Base-by-base conservation (phyloP, 2,329 filamentous ascomycete species). In the Ceratocystis alfenasii region DNA sequence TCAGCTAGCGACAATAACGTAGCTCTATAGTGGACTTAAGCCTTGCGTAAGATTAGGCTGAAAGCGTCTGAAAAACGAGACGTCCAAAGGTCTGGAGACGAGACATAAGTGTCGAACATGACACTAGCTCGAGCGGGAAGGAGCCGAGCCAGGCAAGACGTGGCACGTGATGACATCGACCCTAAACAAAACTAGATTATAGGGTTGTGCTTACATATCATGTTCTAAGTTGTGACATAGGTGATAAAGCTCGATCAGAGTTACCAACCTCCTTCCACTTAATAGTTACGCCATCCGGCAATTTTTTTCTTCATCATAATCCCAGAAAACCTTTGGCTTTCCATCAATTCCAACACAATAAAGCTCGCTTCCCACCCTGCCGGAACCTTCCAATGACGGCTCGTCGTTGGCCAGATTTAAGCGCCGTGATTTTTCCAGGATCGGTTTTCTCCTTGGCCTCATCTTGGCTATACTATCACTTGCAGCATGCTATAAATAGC, bases 371-470 rank as follows among this genome's bases (percentile, higher is more conserved):
- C 53, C 28, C 17, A 28, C n/a, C 53, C 12, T 17, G 6, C 53
- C 28, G 53, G 22, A 7, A 17, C 12, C 20, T 57, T 57, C 22
- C 12, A 57, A 30, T 17, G 22, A 30, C 25, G 20, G 53, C 7
- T 30, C 30, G 53, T 57, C 53, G 53, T 57, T 57, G 53, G 53
- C 53, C 7, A 33, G 53, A 30, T 57, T 57, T 57, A 57, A 57
- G 53, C 53, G 53, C 53, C 53, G 25, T 57, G 30, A 3, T 30
- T 41, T 30, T 57, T 17, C 28, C 25, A 57, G 53, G 53, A 57
- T 57, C 17, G 10, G 28, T 3, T 57, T 57, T 57, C 15, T 25
- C 22, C 48, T 53, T 53, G 53, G n/a, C 53, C 30, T 17, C n/a
- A 25, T 55, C 50, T 55, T 55, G 50, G 50, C 50, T 55, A 8